Percentiles rank a stretch among this genome's conserved stretches.
Evolutionary conservation across 768 basidiomycete genomes (phyloP).

Genomic region (Pulveroboletus sp.): DNA sequence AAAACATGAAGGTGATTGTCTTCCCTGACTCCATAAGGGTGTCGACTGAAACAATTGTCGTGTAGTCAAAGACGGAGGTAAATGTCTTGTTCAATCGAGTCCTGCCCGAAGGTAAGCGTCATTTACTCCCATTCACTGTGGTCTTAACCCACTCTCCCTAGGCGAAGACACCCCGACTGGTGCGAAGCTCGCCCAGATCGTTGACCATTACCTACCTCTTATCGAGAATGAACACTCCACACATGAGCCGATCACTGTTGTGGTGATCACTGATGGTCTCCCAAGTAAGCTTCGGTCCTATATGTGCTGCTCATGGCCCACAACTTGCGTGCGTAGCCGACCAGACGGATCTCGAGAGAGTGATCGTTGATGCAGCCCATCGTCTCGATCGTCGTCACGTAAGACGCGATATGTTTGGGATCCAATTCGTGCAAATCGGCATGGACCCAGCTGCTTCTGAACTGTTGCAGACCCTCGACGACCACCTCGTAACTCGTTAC

Average conservation of each 20-base stretch:
- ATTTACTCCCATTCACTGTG: too few relatives aligned
- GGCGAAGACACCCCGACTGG: slow-evolving; percentile 38
- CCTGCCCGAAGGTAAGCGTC: slow-evolving; percentile 12
- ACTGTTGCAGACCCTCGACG: slow-evolving; percentile 38
- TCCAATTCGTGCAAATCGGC: slow-evolving; percentile 47
- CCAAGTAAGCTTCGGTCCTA: slow-evolving; percentile 31
- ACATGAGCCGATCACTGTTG: slow-evolving; percentile 33
- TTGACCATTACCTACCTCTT: slow-evolving; percentile 33
- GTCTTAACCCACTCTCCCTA: not conserved
- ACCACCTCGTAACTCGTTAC: slow-evolving; percentile 31
- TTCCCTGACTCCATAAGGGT: not conserved
- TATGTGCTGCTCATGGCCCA: not conserved
- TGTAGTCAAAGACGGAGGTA: slow-evolving; percentile 23
- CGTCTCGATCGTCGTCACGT: slow-evolving; percentile 35
- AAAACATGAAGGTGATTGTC: slow-evolving; percentile 21
- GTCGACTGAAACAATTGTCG: not conserved
- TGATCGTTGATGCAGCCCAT: slow-evolving; percentile 35
- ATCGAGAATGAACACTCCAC: slow-evolving; percentile 24
- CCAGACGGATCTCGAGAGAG: slow-evolving; percentile 22
- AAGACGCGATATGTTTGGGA: slow-evolving; percentile 37
- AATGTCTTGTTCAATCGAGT: slow-evolving; percentile 23
- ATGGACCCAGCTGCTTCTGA: slow-evolving; percentile 34
- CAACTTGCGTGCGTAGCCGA: slow-evolving; percentile 20
- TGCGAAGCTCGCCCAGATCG: slow-evolving; percentile 33
- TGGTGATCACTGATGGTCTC: slow-evolving; percentile 39